A percentile compares a stretch with the other conserved stretches of the same genome.
Evolutionary conservation across 1,284 basidiomycete species (phyloP).

Genomic region (Salmacisia buchloeana): DNA sequence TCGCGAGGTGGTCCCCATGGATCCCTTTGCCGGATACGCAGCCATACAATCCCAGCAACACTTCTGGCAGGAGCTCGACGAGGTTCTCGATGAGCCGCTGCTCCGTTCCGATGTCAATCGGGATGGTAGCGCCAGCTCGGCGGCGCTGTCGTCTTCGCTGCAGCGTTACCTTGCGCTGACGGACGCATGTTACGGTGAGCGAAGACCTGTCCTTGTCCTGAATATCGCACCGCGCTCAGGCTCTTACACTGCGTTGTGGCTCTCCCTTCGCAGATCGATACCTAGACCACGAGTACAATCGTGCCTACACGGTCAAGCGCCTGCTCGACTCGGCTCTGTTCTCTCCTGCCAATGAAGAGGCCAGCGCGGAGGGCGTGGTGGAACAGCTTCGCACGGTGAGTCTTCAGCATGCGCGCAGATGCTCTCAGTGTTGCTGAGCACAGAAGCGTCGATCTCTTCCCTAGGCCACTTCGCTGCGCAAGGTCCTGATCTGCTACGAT

Average conservation of each 20-base stretch:
- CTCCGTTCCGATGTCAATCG: neutral
- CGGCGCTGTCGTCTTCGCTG: slow-evolving; percentile 5
- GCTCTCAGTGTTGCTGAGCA: neutral
- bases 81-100: slow-evolving; percentile 23
- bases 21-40: slow-evolving; percentile 33
- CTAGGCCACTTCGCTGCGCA: slow-evolving; percentile 69
- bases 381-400: slow-evolving; percentile 9
- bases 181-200: slow-evolving; percentile 29
- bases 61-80: slow-evolving; percentile 42
- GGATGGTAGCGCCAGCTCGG: neutral
- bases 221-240: neutral
- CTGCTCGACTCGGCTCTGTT: slow-evolving; percentile 28
- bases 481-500: slow-evolving; percentile 72
- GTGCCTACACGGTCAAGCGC: slow-evolving; percentile 29
- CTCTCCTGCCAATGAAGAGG: slow-evolving; percentile 23
- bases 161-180: slow-evolving; percentile 36
- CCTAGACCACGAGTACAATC: slow-evolving; percentile 24
- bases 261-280: slow-evolving; percentile 13
- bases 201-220: neutral
- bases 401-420: neutral
- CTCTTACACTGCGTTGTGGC: neutral
- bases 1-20: no score
- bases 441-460: neutral
- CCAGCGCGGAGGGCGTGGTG: slow-evolving; percentile 18
- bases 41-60: slow-evolving; percentile 26